Percentiles rank a stretch among this genome's conserved stretches.
phyloP scores from a whole-genome alignment of 2,329 filamentous ascomycete species.

The Samsoniella hepiali region DNA sequence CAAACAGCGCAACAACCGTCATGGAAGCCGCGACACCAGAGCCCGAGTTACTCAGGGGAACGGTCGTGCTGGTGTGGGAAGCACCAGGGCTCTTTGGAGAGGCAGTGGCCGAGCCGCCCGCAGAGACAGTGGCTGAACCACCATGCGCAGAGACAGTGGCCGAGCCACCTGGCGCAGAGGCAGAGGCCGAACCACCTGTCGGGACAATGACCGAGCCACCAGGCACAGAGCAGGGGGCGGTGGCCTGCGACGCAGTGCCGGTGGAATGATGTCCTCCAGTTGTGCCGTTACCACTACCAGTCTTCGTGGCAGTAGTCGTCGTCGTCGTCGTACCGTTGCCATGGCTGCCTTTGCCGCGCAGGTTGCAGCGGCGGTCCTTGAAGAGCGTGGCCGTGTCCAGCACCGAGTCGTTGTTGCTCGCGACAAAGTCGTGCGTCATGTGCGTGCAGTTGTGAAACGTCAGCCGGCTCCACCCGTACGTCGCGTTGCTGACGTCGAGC shows the following conservation, averaged over 20 bases:
- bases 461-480: constrained; percentile 37
- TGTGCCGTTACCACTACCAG: background rate
- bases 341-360: background rate
- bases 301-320: too few relatives aligned
- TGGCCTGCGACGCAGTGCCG: background rate
- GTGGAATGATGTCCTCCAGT: background rate
- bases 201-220: background rate
- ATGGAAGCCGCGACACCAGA: background rate
- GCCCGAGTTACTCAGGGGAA: background rate
- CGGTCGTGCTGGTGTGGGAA: background rate
- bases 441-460: constrained; percentile 40
- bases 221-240: background rate
- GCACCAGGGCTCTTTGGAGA: background rate
- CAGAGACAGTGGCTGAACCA: too few relatives aligned
- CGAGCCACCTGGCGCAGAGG: too few relatives aligned
- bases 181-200: too few relatives aligned
- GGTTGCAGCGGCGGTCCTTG: constrained; percentile 8
- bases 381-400: constrained; percentile 31
- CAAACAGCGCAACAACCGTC: background rate
- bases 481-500: constrained; percentile 29
- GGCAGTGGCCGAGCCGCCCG: background rate
- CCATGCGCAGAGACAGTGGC: too few relatives aligned
- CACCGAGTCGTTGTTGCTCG: constrained; percentile 29
- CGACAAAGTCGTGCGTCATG: constrained; percentile 36
- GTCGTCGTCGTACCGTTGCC: background rate